A percentile compares a stretch with the other conserved stretches of the same genome.
phyloP scores from a whole-genome alignment of 1,284 basidiomycete genomes.

The Cutaneotrichosporon curvatum region DNA sequence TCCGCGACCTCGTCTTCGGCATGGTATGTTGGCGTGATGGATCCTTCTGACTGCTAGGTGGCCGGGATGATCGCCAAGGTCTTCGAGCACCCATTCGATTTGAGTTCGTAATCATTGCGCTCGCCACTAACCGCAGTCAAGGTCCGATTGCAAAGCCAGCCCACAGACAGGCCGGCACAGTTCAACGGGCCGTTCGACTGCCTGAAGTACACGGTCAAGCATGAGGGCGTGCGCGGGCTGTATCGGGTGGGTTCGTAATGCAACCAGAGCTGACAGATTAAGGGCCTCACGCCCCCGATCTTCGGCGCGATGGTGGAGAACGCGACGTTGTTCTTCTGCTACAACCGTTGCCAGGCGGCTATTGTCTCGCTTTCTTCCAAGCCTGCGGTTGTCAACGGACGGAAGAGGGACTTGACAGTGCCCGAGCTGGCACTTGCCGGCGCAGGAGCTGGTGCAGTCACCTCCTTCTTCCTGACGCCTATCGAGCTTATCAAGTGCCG shows the following conservation, averaged over 20 bases:
- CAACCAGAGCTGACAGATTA: conserved; percentile 5
- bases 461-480: conserved; percentile 80
- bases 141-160: conserved; percentile 74
- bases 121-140: conserved; percentile 47
- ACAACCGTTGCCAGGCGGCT: conserved; percentile 70
- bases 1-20: conserved; percentile 50
- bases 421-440: conserved; percentile 66
- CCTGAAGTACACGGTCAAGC: conserved; percentile 64
- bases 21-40: conserved; percentile 34
- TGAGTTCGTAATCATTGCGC: conserved; percentile 47
- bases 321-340: conserved; percentile 77
- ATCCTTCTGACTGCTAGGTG: conserved; percentile 44
- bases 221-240: conserved; percentile 68
- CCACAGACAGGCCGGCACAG: conserved; percentile 61
- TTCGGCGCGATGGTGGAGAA: conserved; percentile 88
- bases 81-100: conserved; percentile 78
- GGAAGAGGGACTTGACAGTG: conserved; percentile 51
- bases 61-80: conserved; percentile 77
- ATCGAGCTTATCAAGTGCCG: conserved; percentile 89
- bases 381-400: conserved; percentile 34
- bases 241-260: conserved; percentile 59
- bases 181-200: conserved; percentile 77
- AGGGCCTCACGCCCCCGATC: conserved; percentile 84
- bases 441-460: conserved; percentile 70
- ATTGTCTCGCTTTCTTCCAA: conserved; percentile 45